Evolutionary conservation across 768 basidiomycete species (phyloP).

Genomic region (Boletus rufocinnamomeus): DNA sequence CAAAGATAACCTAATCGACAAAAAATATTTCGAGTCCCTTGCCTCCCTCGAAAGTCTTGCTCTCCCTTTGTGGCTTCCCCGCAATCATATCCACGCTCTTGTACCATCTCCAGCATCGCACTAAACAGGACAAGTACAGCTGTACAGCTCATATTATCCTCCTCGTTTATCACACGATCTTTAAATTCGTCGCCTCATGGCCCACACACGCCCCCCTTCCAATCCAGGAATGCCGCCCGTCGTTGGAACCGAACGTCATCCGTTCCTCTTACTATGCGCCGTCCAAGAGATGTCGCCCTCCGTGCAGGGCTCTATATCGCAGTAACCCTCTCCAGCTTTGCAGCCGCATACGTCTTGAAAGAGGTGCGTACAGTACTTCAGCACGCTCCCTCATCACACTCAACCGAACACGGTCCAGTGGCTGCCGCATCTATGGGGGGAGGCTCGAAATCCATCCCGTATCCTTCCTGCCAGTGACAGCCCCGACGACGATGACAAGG

Average conservation of each 20-base stretch:
- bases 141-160: neutral
- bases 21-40: neutral
- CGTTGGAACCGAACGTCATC: neutral
- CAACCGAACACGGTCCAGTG: conserved; percentile 11
- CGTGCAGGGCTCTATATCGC: conserved; percentile 12
- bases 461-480: neutral
- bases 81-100: no score
- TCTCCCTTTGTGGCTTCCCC: neutral
- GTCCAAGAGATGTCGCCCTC: conserved; percentile 11
- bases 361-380: conserved; percentile 13
- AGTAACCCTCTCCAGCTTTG: conserved; percentile 21
- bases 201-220: neutral
- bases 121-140: neutral
- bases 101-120: neutral
- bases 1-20: conserved; percentile 5
- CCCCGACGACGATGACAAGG: neutral
- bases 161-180: neutral
- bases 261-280: conserved; percentile 3
- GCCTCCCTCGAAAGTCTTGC: neutral
- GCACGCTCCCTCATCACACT: neutral
- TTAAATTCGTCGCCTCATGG: neutral
- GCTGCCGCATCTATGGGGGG: neutral
- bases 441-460: neutral
- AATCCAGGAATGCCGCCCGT: neutral
- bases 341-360: conserved; percentile 22